Base-by-base conservation (phyloP, 1,284 basidiomycete genomes). In the Mycena citricolor region DNA sequence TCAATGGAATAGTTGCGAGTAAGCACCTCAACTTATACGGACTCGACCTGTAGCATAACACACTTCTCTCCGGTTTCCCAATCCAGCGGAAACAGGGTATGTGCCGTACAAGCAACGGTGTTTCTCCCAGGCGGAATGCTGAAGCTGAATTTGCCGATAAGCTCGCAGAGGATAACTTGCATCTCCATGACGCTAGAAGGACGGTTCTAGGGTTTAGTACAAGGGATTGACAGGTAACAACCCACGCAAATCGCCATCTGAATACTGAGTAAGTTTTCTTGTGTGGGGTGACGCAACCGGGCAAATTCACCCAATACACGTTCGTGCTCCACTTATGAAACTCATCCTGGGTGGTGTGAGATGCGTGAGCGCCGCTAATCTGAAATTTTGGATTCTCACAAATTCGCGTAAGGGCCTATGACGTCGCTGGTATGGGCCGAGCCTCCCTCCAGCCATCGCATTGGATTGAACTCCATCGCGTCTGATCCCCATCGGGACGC, bases 361-460 rank as follows among this genome's bases (percentile, higher is more conserved):
- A 13, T 39, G 6, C 23, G 26, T 10, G 21, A 8, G 5, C 19
- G 16, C 12, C 31, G 21, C 22, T 25, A 4, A 30, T 20, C 32
- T 23, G 3, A 26, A 29, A 28, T 6, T 14, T n/a, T 26, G 17
- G 23, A 1, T 19, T 28, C 51, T 8, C 21, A 66, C 65, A 67
- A 42, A 39, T 66, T 65, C 0, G 56, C 61, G 34, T 46, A 46
- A 4, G 44, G 44, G 5, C 44, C 38, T 13, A 46, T n/a, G 11
- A 32, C 37, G 2, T 46, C 38, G 6, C 32, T 28, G 20, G 29
- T 24, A 16, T 17, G 25, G 2, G 21, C 7, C 8, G 16, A 17
- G 1, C 38, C 44, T 13, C 23, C 34, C 8, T 46, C 32, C 12
- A 46, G 11, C 38, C 43, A 45, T 7, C 43, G 26, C 14, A 31